Conservation (phyloP, 192 early-diverging fungal genomes). For the Entophlyctis luteolus region DNA sequence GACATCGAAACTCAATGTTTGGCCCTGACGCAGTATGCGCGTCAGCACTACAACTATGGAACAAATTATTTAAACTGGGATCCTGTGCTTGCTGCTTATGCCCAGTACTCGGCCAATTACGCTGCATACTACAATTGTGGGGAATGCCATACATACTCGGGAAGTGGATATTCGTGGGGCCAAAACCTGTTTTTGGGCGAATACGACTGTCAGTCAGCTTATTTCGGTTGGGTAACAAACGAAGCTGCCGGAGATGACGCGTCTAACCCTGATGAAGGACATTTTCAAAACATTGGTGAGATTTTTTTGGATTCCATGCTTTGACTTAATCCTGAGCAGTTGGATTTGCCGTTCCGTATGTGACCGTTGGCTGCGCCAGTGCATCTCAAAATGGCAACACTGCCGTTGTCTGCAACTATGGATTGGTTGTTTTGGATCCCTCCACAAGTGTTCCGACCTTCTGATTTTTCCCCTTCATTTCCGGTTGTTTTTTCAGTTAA, state of each 20-base stretch:
- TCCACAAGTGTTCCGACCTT: background rate
- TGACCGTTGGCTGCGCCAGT: background rate
- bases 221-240: slow-evolving; percentile 13
- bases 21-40: slow-evolving; percentile 8
- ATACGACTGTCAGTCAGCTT: background rate
- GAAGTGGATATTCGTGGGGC: slow-evolving; percentile 8
- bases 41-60: slow-evolving; percentile 18
- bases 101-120: background rate
- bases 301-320: no score
- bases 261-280: slow-evolving; percentile 6
- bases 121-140: background rate
- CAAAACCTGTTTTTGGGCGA: slow-evolving; percentile 10
- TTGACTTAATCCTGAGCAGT: no score
- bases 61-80: background rate
- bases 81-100: background rate
- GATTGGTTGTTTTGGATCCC: background rate
- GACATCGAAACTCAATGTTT: background rate
- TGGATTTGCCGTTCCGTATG: background rate
- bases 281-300: background rate
- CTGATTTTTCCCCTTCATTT: no score
- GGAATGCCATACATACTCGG: slow-evolving; percentile 12
- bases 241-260: background rate
- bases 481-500: no score
- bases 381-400: background rate
- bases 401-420: background rate